phyloP scores from a whole-genome alignment of 176 grass and related monocot genomes.

The Avena eriantha region DNA sequence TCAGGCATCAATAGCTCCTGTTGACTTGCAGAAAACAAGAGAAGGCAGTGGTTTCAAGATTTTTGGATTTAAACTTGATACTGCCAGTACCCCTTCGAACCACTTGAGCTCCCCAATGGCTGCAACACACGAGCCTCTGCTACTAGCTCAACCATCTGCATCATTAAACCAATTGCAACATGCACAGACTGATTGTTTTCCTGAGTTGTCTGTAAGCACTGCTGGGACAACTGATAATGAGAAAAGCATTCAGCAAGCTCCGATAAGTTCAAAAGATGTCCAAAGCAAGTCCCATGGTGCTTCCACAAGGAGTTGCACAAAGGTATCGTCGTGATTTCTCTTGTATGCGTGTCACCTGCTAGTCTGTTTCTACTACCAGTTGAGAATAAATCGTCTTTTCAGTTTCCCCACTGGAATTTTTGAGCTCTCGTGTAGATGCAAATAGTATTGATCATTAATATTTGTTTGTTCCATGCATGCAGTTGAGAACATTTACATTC shows the following conservation, averaged over 20 bases:
- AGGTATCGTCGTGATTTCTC: conserved; percentile 52
- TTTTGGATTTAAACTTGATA: conserved; percentile 88
- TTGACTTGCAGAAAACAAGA: conserved; percentile 68
- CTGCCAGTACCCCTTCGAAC: conserved; percentile 47
- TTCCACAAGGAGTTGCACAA: conserved; percentile 86
- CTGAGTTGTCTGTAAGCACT: conserved; percentile 75
- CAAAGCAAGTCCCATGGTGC: conserved; percentile 64
- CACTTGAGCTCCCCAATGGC: conserved; percentile 58
- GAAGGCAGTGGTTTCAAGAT: conserved; percentile 79
- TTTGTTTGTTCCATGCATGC: too few relatives aligned
- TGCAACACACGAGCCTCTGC: conserved; percentile 53
- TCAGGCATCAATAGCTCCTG: conserved; percentile 58
- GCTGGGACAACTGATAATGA: conserved; percentile 60
- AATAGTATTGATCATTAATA: background rate
- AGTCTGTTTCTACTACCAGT: background rate
- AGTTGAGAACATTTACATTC: background rate
- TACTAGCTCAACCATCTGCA: conserved; percentile 44
- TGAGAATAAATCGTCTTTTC: background rate
- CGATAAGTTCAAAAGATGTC: conserved; percentile 57
- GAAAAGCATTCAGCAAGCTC: conserved; percentile 54
- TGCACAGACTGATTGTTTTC: conserved; percentile 59
- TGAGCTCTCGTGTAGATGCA: background rate
- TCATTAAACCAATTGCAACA: conserved; percentile 45
- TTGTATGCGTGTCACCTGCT: background rate
- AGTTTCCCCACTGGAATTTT: background rate